Conservation (phyloP, 169 alveolate species). For the Amoebophrya sp. region DNA sequence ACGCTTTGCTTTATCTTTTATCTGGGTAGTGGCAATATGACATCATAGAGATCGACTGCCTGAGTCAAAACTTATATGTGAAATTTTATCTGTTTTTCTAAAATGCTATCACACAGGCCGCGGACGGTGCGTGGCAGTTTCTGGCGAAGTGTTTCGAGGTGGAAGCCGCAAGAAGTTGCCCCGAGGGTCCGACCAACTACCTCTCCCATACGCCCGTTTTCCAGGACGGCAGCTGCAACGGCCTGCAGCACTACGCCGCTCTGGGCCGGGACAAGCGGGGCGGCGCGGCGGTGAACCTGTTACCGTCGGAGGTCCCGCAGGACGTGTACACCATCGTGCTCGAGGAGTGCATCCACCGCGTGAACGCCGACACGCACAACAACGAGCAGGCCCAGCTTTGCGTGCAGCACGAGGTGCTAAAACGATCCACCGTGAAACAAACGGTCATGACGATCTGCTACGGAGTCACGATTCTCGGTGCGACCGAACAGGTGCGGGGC, state of each 20-base stretch:
- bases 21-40: too few species aligned
- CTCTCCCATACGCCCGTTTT: conserved; percentile 77
- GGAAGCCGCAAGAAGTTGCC: conserved; percentile 35
- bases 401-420: neutral
- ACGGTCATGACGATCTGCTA: conserved; percentile 96
- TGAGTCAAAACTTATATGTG: too few species aligned
- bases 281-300: conserved; percentile 84
- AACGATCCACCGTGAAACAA: conserved; percentile 68
- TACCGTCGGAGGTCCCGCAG: conserved; percentile 81
- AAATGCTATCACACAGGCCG: too few species aligned
- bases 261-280: conserved; percentile 89
- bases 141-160: conserved; percentile 60
- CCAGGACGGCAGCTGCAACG: conserved; percentile 94
- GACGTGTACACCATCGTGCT: conserved; percentile 86
- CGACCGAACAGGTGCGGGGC: conserved; percentile 66
- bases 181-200: conserved; percentile 70
- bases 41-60: too few species aligned
- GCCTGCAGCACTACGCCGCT: conserved; percentile 94
- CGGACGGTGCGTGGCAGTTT: conserved; percentile 92
- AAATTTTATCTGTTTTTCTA: too few species aligned
- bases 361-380: conserved; percentile 28
- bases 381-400: neutral
- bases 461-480: conserved; percentile 88
- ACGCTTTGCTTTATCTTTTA: neutral
- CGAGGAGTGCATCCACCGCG: conserved; percentile 41